phyloP scores from a whole-genome alignment of 179 eudicot genomes.

The Monotropa hypopitys region DNA sequence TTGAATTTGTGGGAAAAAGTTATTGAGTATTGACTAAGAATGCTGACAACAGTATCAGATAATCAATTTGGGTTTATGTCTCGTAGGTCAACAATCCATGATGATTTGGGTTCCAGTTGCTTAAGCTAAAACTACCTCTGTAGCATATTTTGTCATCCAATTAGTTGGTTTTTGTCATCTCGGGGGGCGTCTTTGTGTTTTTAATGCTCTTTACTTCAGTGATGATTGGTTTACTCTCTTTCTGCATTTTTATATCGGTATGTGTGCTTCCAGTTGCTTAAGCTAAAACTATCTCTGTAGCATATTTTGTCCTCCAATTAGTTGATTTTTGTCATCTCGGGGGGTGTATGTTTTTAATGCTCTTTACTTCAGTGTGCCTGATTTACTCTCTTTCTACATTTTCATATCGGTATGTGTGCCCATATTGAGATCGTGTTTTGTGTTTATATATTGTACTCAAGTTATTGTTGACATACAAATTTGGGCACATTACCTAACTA shows the following conservation, averaged over 20 bases:
- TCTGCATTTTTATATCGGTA: background rate
- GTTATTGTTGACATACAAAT: no score
- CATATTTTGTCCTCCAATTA: background rate
- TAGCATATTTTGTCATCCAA: background rate
- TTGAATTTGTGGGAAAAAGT: no score
- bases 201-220: background rate
- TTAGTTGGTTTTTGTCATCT: background rate
- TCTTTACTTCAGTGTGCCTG: background rate
- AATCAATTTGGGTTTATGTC: no score
- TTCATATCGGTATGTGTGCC: background rate
- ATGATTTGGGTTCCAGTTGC: constrained; percentile 1
- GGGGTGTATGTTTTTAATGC: background rate
- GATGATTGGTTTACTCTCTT: background rate
- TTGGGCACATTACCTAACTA: background rate
- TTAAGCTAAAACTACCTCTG: background rate
- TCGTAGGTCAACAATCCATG: no score
- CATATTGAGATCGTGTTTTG: background rate
- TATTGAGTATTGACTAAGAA: no score
- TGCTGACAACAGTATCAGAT: no score
- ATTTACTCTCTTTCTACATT: background rate
- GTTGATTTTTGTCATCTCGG: background rate
- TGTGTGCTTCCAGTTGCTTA: background rate
- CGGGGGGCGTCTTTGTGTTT: background rate
- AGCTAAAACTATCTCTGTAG: background rate
- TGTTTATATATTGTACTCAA: background rate